These are phyloP conservation scores for Haematococcus lacustris DNA, from an alignment of 139 green algal species.

Conservation along the genomic window DNA sequence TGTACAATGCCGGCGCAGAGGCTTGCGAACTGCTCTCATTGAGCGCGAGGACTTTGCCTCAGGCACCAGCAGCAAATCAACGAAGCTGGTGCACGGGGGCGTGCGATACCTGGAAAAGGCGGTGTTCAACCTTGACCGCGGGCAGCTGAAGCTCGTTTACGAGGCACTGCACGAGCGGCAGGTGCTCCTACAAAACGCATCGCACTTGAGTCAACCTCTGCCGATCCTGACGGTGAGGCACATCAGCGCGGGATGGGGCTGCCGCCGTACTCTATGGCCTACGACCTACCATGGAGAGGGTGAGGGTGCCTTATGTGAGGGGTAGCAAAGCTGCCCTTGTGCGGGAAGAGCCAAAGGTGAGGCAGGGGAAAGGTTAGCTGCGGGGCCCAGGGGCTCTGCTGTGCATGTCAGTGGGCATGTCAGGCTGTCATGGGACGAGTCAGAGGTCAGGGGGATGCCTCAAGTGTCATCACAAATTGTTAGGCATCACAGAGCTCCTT, in stretches of 20 bases:
- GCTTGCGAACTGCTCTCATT: slow-evolving; percentile 72
- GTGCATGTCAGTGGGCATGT: not conserved
- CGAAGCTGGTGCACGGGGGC: slow-evolving; percentile 93
- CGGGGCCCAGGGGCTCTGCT: too few relatives aligned
- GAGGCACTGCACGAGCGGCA: slow-evolving; percentile 80
- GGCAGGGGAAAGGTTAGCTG: too few relatives aligned
- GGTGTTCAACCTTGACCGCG: slow-evolving; percentile 74
- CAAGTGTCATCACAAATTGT: too few relatives aligned
- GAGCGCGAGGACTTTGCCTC: slow-evolving; percentile 91
- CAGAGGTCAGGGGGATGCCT: too few relatives aligned
- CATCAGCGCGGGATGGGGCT: not conserved
- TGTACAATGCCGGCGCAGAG: slow-evolving; percentile 27
- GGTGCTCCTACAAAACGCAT: slow-evolving; percentile 74
- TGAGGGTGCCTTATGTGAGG: not conserved
- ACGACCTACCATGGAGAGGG: not conserved
- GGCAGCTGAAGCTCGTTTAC: slow-evolving; percentile 91
- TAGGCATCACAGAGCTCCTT: too few relatives aligned
- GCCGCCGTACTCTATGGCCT: not conserved
- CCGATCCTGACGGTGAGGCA: slow-evolving; percentile 79
- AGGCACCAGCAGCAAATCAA: slow-evolving; percentile 88
- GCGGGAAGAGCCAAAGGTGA: not conserved
- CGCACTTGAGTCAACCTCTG: slow-evolving; percentile 66
- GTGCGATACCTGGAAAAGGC: slow-evolving; percentile 91
- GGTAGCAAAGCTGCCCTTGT: too few relatives aligned
- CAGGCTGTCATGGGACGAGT: too few relatives aligned